A percentile compares a stretch with the other conserved stretches of the same genome.
These are phyloP conservation scores for Fraxinus paxiana DNA, from an alignment of 305 asterid species.

Conservation along the genomic window DNA sequence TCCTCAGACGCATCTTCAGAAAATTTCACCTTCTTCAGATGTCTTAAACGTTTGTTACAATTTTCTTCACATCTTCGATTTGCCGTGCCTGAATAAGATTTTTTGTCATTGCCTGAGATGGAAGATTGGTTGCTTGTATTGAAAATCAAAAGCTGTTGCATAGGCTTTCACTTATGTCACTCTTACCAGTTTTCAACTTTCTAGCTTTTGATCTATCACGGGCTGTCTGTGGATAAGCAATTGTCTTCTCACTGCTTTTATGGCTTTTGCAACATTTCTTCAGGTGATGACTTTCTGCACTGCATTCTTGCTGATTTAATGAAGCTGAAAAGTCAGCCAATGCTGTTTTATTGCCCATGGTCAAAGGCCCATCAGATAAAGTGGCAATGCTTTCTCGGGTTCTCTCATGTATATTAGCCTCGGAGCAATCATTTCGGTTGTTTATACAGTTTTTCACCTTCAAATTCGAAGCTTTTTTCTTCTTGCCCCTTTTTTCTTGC, in stretches of 20 bases:
- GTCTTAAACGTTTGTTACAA: slow-evolving; percentile 22
- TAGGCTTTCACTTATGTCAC: slow-evolving; percentile 24
- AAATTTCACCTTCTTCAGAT: slow-evolving; percentile 47
- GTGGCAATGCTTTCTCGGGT: slow-evolving; percentile 17
- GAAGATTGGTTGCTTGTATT: slow-evolving; percentile 24
- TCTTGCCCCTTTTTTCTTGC: slow-evolving; percentile 25
- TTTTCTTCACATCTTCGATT: slow-evolving; percentile 21
- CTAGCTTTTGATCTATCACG: slow-evolving; percentile 20
- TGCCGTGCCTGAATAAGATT: slow-evolving; percentile 20
- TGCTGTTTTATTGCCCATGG: slow-evolving; percentile 15
- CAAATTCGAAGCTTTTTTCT: slow-evolving; percentile 7
- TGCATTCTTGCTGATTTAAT: slow-evolving; percentile 26
- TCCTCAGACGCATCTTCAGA: slow-evolving; percentile 31
- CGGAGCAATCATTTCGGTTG: slow-evolving; percentile 20
- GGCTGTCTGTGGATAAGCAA: slow-evolving; percentile 16
- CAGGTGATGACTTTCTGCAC: slow-evolving; percentile 21
- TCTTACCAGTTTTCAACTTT: slow-evolving; percentile 28
- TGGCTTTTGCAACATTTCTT: slow-evolving; percentile 24
- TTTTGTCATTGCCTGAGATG: slow-evolving; percentile 22
- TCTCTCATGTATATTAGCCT: slow-evolving; percentile 24
- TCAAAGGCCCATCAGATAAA: slow-evolving; percentile 28
- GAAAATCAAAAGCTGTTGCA: slow-evolving; percentile 21
- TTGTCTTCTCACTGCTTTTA: slow-evolving; percentile 21
- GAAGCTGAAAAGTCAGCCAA: slow-evolving; percentile 30
- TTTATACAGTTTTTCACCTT: slow-evolving; percentile 27